Evolutionary conservation across 129 eudicot species (phyloP).

Genomic region (Tanacetum coccineum): DNA sequence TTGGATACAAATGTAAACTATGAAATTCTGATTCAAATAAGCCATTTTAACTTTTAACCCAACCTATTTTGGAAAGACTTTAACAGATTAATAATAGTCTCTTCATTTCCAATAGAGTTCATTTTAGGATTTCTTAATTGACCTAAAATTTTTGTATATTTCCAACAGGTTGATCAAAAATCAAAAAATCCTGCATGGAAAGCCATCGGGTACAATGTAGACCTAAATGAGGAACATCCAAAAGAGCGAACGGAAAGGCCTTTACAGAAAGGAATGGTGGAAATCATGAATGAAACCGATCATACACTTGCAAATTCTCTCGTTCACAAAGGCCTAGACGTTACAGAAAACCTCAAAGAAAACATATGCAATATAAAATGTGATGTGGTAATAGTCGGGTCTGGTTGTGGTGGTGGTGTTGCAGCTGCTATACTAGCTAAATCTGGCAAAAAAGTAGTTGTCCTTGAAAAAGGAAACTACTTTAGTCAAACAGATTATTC

Average conservation of each 20-base stretch:
- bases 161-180: slow-evolving; percentile 49
- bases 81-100: not conserved
- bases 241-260: slow-evolving; percentile 39
- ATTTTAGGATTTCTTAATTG: not conserved
- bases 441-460: slow-evolving; percentile 74
- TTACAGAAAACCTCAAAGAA: slow-evolving; percentile 37
- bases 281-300: slow-evolving; percentile 52
- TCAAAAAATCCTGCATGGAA: slow-evolving; percentile 63
- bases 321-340: slow-evolving; percentile 49
- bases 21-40: too few relatives aligned
- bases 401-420: slow-evolving; percentile 93
- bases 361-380: slow-evolving; percentile 52
- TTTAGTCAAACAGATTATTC: slow-evolving; percentile 60
- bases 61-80: not conserved
- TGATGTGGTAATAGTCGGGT: slow-evolving; percentile 83
- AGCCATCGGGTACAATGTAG: slow-evolving; percentile 60
- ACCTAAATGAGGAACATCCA: slow-evolving; percentile 16
- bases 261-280: slow-evolving; percentile 65
- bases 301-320: slow-evolving; percentile 44
- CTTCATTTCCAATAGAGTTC: not conserved
- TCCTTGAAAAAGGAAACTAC: slow-evolving; percentile 87
- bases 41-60: too few relatives aligned
- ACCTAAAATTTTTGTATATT: not conserved
- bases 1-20: too few relatives aligned
- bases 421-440: slow-evolving; percentile 77